Evolutionary conservation across 2,329 filamentous ascomycete species (phyloP), one percentile per base, ranked within the genome.

Genomic region (Epichloe sylvatica): DNA sequence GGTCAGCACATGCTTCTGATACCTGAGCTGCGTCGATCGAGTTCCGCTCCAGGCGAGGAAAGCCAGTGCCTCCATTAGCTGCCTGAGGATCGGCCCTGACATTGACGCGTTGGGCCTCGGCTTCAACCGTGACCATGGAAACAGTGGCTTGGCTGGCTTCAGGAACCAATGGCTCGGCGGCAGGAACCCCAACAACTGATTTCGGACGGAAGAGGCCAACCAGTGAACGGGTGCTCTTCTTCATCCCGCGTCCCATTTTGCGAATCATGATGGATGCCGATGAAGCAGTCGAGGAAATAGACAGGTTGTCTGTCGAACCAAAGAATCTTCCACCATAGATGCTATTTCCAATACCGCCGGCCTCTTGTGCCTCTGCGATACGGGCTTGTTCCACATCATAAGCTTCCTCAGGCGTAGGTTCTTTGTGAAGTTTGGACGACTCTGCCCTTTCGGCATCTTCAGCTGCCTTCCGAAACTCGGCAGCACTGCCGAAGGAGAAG

Each of bases 211-310:
- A 98, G 7, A 98, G 74, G 25, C 92, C 92, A 57, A 94, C 94
- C 49, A 98, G 78, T 23, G 90, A 96, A 45, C 90, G 79, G 17
- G 84, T 85, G 47, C 88, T 84, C 68, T 92, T 94, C 76, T 95
- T 97, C 81, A 97, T 85, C n/a, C 91, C 90, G 56, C 89, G 88
- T 50, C 92, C 92, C 92, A 98, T 98, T 72, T 98, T 98, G 48
- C 92, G 82, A 56, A 98, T 85, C 87, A 94, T 94, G 59, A 94
- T 81, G 33, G 88, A 94, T 35, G 87, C 87, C 19, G 87, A 94
- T 6, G 88, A 94, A 19, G 87, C 87, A 9, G 87, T 94, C 4
- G 88, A 94, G 1, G 86, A 91, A 55, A 94, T 88, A 13, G 88
- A 94, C 42, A 98, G 69, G 57, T 97, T 97, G 67, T 98, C 92